Base-by-base conservation (phyloP, 192 early-diverging fungal species). In the Umbelopsis isabellina region DNA sequence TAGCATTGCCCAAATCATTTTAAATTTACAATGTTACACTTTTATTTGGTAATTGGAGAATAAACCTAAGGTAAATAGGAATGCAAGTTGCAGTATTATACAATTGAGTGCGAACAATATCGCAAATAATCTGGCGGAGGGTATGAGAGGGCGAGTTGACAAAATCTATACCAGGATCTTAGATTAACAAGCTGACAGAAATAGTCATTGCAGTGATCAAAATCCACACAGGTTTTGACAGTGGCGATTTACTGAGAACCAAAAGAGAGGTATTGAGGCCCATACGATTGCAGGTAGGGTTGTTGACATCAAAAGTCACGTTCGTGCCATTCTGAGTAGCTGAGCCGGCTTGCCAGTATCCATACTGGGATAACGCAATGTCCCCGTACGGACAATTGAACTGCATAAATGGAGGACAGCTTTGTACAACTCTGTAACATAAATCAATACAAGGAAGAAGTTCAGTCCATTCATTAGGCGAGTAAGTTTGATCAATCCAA, bases 401-500 rank as follows among this genome's bases (percentile, higher is more conserved):
- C 35, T 78, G 69, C 49, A 88, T 65, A 64, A 79, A 84, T 22
- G 80, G 78, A 27, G 87, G 87, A 75, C 87, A 88, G 50, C 85
- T 84, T 71, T 84, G 83, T 4, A 86, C 83, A 0, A 85, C 78
- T 58, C 82, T 78, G 72, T 80, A 88, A 33, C 87, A 88, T 11
- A 88, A 69, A 67, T 88, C 83, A 66, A 85, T 76, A 66, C 87
- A 88, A 20, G 87, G 87, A 33, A 84, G 66, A 15, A 86, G 65
- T 66, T 88, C 87, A 5, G 65, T 77, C 75, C 79, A 88, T 23
- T 67, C 44, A 5, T 79, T 78, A 15, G 78, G 78, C 8, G 49
- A 41, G 21, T 53, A 58, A 11, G 71, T 71, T 1, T 23, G 9
- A 27, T 76, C 71, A 0, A 80, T 70, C 79, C 79, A 80, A 6